A percentile compares a stretch with the other conserved stretches of the same genome.
phyloP scores from a whole-genome alignment of 305 asterid genomes.

The Fraxinus xanthoxyloides region DNA sequence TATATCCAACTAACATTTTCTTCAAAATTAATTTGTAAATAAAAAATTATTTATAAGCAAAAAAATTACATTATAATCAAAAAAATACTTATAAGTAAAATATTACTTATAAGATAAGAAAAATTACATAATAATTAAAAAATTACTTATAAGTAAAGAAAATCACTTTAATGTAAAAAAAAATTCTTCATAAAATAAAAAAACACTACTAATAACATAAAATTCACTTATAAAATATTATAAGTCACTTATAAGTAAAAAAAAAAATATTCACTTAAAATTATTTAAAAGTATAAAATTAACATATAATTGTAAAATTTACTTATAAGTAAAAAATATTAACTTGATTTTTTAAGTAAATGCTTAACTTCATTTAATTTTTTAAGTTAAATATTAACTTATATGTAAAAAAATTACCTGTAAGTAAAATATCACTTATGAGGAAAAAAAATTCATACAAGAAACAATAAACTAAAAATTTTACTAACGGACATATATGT shows the following conservation, averaged over 20 bases:
- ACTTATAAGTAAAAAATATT: not conserved
- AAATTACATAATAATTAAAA: too few species aligned
- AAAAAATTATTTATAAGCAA: not conserved
- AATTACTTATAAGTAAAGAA: not conserved
- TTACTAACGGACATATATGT: not conserved
- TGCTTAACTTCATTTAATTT: not conserved
- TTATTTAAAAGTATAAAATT: not conserved
- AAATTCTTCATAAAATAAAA: too few species aligned
- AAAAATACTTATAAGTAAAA: too few species aligned
- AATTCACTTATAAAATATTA: too few species aligned
- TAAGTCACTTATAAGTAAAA: too few species aligned
- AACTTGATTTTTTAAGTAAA: not conserved
- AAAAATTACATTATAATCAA: too few species aligned
- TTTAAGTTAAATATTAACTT: not conserved
- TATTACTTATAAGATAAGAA: not conserved
- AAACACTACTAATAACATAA: too few species aligned
- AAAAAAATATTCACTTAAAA: not conserved
- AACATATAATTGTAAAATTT: not conserved
- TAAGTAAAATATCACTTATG: not conserved
- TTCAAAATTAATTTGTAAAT: not conserved
- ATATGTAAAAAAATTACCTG: not conserved
- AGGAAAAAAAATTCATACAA: not conserved
- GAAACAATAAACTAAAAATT: not conserved
- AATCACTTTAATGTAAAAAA: not conserved
- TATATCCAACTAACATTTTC: not conserved